Evolutionary conservation across 345 rosid species (phyloP), one percentile per base, ranked within the genome.

Genomic region (Rhodamnia rubescens): DNA sequence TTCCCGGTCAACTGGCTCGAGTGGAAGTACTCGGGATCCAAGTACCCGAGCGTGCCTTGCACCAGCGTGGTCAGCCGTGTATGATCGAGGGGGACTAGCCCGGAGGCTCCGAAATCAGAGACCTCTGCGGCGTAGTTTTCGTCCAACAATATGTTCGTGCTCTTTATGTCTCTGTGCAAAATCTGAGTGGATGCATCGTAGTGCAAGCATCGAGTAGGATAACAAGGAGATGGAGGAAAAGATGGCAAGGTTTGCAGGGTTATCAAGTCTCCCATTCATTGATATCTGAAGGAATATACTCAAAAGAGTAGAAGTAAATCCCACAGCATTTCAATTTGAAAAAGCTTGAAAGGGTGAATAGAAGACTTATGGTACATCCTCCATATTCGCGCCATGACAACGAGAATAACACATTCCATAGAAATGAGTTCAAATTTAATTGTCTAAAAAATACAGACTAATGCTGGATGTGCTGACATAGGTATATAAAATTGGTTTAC

Each of bases 61-160:
- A 90, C 90, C 90, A 89, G 27, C 11, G 91, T 92, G 42, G 90
- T 86, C 80, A 92, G 56, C 84, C 88, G 89, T 4, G 87, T 87
- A 15, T 89, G 89, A 18, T 90, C 93, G 29, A 90, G 13, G n/a
- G 84, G 92, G 53, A 92, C 90, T 40, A 91, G 78, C 58, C 92
- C 85, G 11, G 92, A 92, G 7, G 92, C 90, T n/a, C 93, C 92
- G 27, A 92, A 92, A 86, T 92, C 92, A 0, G 93, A 87, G 3
- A 90, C 90, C 61, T 90, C 90, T 4, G 90, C 92, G 0, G 89
- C 51, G 52, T 78, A 90, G 36, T 81, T 85, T 3, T 91, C 90
- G 32, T 92, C 91, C 56, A 92, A 50, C 18, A 92, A 88, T 84
- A 92, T 91, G 85, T 92, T 92, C 2, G 89, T 83, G 22, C 89